Conservation (phyloP, 495 filamentous ascomycete species). For the Tuber microsphaerosporum region DNA sequence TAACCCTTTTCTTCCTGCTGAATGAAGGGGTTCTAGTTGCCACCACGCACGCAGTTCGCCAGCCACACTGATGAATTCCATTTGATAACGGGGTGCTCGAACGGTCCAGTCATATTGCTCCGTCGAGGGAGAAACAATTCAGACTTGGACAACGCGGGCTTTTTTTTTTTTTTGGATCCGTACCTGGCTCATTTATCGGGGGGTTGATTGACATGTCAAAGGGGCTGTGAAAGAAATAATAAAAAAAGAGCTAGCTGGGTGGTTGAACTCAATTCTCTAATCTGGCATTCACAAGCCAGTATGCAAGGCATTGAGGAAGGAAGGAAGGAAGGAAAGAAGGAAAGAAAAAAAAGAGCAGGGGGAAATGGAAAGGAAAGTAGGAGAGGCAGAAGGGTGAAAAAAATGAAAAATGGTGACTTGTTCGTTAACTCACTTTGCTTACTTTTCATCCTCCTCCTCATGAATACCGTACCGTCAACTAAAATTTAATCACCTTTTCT, state of each 20-base stretch:
- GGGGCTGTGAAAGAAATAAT: background rate
- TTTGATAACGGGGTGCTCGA: background rate
- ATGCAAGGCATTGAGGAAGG: background rate
- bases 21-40: background rate
- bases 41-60: background rate
- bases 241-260: background rate
- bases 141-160: background rate
- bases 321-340: conserved; percentile 10
- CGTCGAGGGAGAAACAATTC: background rate
- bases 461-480: too few species aligned
- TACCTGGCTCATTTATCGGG: background rate
- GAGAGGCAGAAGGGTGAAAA: conserved; percentile 14
- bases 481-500: background rate
- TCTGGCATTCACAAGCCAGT: background rate
- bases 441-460: too few species aligned
- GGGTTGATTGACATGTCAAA: conserved; percentile 6
- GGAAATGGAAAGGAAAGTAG: conserved; percentile 18
- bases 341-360: conserved; percentile 13
- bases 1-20: background rate
- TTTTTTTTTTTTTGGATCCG: background rate
- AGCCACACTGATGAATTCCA: background rate
- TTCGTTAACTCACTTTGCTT: background rate
- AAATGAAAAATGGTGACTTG: conserved; percentile 8
- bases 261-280: background rate
- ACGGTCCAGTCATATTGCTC: background rate